Evolutionary conservation across 176 grass and related monocot genomes (phyloP).

Genomic region (Zizania latifolia): DNA sequence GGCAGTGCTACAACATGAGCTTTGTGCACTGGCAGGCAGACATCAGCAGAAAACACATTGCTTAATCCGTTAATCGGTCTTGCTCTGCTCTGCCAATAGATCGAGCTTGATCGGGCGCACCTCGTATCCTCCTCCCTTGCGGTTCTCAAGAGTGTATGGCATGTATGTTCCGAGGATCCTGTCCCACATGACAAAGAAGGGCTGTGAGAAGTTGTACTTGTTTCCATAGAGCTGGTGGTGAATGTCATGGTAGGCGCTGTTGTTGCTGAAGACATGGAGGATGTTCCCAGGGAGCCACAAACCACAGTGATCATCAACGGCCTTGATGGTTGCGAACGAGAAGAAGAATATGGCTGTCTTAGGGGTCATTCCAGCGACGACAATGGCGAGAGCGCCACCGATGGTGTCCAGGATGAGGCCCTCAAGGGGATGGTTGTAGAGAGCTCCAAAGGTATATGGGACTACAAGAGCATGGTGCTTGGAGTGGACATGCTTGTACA

Average conservation of each 20-base stretch:
- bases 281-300: conserved; percentile 62
- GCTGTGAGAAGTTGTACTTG: conserved; percentile 72
- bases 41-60: not conserved
- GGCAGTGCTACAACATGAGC: not conserved
- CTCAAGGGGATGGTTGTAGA: conserved; percentile 66
- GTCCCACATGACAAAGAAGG: conserved; percentile 70
- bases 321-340: conserved; percentile 66
- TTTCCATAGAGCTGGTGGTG: conserved; percentile 70
- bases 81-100: conserved; percentile 28
- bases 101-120: conserved; percentile 40
- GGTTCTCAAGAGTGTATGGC: conserved; percentile 52
- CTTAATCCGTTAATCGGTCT: conserved; percentile 37
- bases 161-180: conserved; percentile 67
- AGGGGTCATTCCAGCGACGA: conserved; percentile 53
- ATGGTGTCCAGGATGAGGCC: conserved; percentile 64
- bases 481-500: conserved; percentile 72
- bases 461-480: conserved; percentile 65
- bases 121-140: conserved; percentile 61
- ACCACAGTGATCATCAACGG: conserved; percentile 55
- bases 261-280: conserved; percentile 52
- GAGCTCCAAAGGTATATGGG: conserved; percentile 58
- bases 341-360: conserved; percentile 61
- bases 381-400: conserved; percentile 42
- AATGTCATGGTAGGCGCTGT: conserved; percentile 71
- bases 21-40: not conserved